Evolutionary conservation across 2,329 filamentous ascomycete genomes (phyloP), one percentile per base, ranked within the genome.

Genomic region (Beauveria medogensis): DNA sequence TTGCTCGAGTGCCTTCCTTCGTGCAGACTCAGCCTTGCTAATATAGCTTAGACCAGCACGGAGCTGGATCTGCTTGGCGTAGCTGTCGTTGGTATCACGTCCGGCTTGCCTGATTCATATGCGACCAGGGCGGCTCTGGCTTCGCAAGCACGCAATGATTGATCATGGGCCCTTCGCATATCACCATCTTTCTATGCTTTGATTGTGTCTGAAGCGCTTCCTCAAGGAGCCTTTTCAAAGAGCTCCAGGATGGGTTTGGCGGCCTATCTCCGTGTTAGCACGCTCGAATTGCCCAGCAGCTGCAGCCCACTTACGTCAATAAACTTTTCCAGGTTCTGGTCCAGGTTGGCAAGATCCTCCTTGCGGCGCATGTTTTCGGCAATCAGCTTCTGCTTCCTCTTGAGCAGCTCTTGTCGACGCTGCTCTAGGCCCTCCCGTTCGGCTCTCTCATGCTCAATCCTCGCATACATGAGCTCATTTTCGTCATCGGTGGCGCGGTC

Each of bases 261-360:
- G 55, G 90, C 90, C 89, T 92, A 65, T 26, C 62, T 16, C 12
- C 5, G 51, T 24, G 58, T 66, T 67, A 72, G 66, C 50, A 65
- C 40, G 62, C 43, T 41, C 5, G 12, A 34, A 30, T 10, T 3
- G 26, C 37, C 50, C 5, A 52, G 34, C 22, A 18, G 18, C 12
- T 24, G n/a, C 22, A 12, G 18, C 10, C 24, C 6, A 77, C 88
- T 70, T 70, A 91, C 90, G 74, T 95, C 91, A 68, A 96, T 93
- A 70, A 96, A 96, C 69, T 90, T 92, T 76, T 97, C 94, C 61
- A 97, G 78, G 73, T 96, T 91, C 69, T 90, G 89, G 69, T 99
- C 94, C 63, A 99, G 77, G 69, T 89, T 96, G 22, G 90, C 92
- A 54, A 99, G 78, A 69, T 97, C 92, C 60, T 97, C 92, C 72